Conservation (phyloP, 441 rosid genomes). For the Populus hybrid region DNA sequence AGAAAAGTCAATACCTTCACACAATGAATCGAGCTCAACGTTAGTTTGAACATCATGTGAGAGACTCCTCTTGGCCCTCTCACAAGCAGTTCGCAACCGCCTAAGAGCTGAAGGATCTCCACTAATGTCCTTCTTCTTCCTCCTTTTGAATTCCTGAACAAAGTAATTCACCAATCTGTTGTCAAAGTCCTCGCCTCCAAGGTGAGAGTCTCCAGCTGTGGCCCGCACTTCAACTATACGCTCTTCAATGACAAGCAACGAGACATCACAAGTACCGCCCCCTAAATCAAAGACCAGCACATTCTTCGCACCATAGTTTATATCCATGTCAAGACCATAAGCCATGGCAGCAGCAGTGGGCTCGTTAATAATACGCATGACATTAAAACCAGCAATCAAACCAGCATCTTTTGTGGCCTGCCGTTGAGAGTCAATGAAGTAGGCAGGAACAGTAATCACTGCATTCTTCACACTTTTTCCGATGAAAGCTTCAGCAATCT, state of each 20-base stretch:
- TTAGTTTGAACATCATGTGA: background rate
- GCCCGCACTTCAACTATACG: constrained; percentile 62
- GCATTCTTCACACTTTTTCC: constrained; percentile 47
- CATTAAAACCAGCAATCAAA: constrained; percentile 33
- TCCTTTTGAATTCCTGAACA: constrained; percentile 64
- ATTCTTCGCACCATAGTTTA: constrained; percentile 55
- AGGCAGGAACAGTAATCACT: constrained; percentile 64
- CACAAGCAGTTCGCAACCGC: too few relatives aligned
- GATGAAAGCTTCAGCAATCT: constrained; percentile 56
- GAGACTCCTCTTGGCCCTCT: constrained; percentile 39
- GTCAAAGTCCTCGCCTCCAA: constrained; percentile 49
- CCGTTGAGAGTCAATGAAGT: constrained; percentile 57
- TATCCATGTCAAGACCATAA: constrained; percentile 58
- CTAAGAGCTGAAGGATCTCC: constrained; percentile 61
- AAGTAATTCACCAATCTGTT: constrained; percentile 42
- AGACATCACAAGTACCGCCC: constrained; percentile 71
- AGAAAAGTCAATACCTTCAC: too few relatives aligned
- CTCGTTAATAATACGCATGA: constrained; percentile 46
- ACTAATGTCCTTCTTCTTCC: constrained; percentile 59
- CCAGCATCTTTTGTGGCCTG: constrained; percentile 52
- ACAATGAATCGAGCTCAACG: too few relatives aligned
- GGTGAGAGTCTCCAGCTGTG: constrained; percentile 61
- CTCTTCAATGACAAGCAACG: constrained; percentile 57
- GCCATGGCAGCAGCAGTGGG: constrained; percentile 72
- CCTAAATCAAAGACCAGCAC: constrained; percentile 46